Evolutionary conservation across 306 rosid genomes (phyloP).

Genomic region (Calophaca sinica): DNA sequence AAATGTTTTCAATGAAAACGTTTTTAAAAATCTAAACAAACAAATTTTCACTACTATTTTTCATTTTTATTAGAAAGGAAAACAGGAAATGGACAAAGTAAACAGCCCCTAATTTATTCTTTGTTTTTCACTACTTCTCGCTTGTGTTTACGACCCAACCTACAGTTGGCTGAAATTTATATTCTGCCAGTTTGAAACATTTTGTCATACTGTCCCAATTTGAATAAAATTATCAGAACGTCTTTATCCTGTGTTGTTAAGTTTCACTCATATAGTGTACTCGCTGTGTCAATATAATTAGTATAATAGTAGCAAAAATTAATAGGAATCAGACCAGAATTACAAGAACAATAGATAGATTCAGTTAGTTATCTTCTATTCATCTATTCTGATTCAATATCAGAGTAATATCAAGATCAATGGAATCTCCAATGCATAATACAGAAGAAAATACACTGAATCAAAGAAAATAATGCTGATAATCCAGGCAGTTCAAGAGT

Average conservation of each 20-base stretch:
- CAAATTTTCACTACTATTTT: no score
- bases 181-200: not conserved
- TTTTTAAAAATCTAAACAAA: no score
- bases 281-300: not conserved
- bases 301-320: slow-evolving; percentile 6
- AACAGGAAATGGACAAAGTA: no score
- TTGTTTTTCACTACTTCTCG: not conserved
- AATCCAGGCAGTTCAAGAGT: not conserved
- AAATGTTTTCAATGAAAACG: no score
- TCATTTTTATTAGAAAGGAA: no score
- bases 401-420: not conserved
- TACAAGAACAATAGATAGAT: not conserved
- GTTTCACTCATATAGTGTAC: not conserved
- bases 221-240: slow-evolving; percentile 6
- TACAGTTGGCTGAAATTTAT: slow-evolving; percentile 8
- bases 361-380: not conserved
- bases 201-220: not conserved
- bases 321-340: slow-evolving; percentile 5
- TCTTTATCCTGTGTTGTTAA: not conserved
- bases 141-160: not conserved
- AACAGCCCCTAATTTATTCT: not conserved
- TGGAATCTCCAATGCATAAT: not conserved
- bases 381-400: slow-evolving; percentile 16
- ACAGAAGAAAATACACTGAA: not conserved
- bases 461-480: not conserved